These are phyloP conservation scores for Penicillium diatomitis DNA, from an alignment of 495 filamentous ascomycete genomes.

Conservation along the genomic window DNA sequence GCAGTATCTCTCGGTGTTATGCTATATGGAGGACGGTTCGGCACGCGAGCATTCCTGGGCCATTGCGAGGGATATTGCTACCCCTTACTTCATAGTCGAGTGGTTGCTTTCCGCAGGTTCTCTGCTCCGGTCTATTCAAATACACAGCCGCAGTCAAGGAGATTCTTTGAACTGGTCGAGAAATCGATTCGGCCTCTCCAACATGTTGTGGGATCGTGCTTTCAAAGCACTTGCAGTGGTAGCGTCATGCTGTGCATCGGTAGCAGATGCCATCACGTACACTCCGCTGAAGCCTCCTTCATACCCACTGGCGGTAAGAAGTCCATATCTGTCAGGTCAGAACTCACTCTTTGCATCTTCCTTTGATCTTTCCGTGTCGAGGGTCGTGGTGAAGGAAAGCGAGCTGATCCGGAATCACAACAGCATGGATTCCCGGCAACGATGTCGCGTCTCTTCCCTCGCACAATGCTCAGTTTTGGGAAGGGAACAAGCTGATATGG, in stretches of 20 bases:
- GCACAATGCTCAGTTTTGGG: conserved; percentile 36
- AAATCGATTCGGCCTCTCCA: background rate
- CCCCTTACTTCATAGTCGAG: conserved; percentile 1
- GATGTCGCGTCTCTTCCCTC: conserved; percentile 20
- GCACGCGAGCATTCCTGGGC: no score
- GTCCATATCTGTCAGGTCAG: conserved; percentile 32
- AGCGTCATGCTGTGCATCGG: conserved; percentile 5
- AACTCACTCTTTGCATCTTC: background rate
- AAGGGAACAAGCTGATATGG: conserved; percentile 33
- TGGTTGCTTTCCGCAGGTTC: background rate
- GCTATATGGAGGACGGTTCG: no score
- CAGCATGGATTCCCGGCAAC: conserved; percentile 39
- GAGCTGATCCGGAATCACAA: conserved; percentile 4
- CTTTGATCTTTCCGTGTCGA: background rate
- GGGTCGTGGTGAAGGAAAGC: background rate
- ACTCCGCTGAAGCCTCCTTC: conserved; percentile 29
- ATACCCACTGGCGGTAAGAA: conserved; percentile 34
- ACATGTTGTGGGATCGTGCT: conserved; percentile 6
- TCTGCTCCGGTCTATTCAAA: no score
- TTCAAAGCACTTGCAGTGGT: conserved; percentile 1
- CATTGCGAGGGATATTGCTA: background rate
- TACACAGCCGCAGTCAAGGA: background rate
- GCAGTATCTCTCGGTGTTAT: no score
- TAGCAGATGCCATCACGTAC: conserved; percentile 14
- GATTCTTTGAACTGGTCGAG: background rate